Conservation (phyloP, 345 rosid genomes). For the Salix udensis region DNA sequence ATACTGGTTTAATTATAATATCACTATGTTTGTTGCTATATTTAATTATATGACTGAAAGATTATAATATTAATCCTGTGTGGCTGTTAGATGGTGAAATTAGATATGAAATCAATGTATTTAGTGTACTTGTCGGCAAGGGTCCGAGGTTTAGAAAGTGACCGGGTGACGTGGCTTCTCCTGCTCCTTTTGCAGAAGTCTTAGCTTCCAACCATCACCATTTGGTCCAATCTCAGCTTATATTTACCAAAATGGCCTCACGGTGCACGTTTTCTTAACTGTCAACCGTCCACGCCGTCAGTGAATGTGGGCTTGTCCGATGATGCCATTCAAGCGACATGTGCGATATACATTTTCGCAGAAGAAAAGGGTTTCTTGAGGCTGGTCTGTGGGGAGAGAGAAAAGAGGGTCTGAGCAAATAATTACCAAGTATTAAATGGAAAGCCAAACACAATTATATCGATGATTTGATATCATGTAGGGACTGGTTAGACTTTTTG, state of each 20-base stretch:
- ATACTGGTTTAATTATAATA: background rate
- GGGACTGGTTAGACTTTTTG: background rate
- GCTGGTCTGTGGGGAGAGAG: background rate
- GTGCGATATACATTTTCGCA: background rate
- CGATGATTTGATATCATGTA: background rate
- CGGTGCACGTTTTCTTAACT: background rate
- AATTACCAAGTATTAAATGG: background rate
- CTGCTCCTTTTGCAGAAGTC: slow-evolving; percentile 30
- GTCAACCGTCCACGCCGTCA: background rate
- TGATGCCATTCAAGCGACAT: background rate
- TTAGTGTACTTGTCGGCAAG: slow-evolving; percentile 36
- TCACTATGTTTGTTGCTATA: background rate
- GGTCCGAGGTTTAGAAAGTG: slow-evolving; percentile 39
- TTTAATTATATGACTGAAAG: background rate
- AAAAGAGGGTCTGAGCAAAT: background rate
- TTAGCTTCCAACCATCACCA: background rate
- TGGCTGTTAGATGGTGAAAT: background rate
- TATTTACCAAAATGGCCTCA: slow-evolving; percentile 22
- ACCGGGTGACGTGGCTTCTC: slow-evolving; percentile 40
- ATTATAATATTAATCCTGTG: background rate
- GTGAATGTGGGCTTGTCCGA: background rate
- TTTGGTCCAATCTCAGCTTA: background rate
- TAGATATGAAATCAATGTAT: slow-evolving; percentile 11
- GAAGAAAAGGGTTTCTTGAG: background rate
- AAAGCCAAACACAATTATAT: background rate